Percentiles rank a stretch among this genome's conserved stretches.
Conservation (phyloP, 495 filamentous ascomycete genomes). For the Annulohypoxylon nitens region DNA sequence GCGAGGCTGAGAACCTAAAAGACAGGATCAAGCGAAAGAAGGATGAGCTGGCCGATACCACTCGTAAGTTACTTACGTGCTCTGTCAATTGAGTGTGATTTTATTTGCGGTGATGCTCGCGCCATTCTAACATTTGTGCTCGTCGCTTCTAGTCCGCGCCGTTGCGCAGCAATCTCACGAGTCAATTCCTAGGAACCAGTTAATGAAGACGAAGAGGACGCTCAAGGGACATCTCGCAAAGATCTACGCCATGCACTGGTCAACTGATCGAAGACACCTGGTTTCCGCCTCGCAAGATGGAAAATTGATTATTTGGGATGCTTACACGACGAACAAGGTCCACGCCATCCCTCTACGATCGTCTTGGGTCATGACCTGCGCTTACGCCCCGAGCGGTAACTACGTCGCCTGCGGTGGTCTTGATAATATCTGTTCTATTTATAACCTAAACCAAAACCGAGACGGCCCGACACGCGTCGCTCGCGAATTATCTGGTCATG, state of each 20-base stretch:
- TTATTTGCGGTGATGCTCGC: not conserved
- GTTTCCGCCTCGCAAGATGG: constrained; percentile 99
- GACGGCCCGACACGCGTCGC: constrained; percentile 97
- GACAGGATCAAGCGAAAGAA: constrained; percentile 99
- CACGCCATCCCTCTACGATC: constrained; percentile 98
- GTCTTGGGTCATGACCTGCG: constrained; percentile 99
- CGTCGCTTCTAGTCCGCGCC: constrained; percentile 77
- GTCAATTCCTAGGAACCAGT: constrained; percentile 83
- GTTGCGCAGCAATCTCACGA: constrained; percentile 92
- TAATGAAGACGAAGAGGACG: constrained; percentile 95
- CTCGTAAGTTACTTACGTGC: constrained; percentile 74
- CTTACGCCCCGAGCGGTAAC: constrained; percentile 97
- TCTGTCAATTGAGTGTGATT: constrained; percentile 25
- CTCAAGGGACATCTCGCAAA: constrained; percentile 98
- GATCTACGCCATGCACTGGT: constrained; percentile 99
- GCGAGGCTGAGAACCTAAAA: constrained; percentile 97
- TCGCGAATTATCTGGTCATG: constrained; percentile 95
- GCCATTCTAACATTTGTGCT: constrained; percentile 24
- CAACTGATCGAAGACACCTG: constrained; percentile 96
- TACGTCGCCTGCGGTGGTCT: constrained; percentile 98
- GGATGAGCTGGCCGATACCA: constrained; percentile 98
- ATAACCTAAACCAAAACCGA: constrained; percentile 93
- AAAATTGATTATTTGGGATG: constrained; percentile 99
- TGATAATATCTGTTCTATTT: constrained; percentile 99
- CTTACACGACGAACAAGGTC: constrained; percentile 99